A percentile compares a stretch with the other conserved stretches of the same genome.
Conservation (phyloP, 2,329 filamentous ascomycete species). For the Xylaria multiplex region DNA sequence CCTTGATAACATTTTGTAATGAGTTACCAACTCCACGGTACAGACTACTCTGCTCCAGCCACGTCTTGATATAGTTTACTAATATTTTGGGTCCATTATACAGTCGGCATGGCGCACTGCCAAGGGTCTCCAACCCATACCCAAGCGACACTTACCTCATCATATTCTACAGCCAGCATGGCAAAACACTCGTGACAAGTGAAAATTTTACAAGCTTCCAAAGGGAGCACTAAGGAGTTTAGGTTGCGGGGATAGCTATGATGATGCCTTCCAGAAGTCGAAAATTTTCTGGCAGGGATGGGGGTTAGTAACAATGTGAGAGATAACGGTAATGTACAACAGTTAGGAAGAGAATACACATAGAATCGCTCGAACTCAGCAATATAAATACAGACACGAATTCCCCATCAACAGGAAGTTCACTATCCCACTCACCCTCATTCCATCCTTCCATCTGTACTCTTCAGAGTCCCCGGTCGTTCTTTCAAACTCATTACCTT, state of each 20-base stretch:
- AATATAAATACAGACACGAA: constrained; percentile 28
- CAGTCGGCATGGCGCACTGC: not conserved
- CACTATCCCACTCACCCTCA: not conserved
- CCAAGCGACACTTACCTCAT: not conserved
- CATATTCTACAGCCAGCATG: constrained; percentile 3
- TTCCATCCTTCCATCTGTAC: not conserved
- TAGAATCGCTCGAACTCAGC: not conserved
- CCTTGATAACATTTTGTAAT: constrained; percentile 8
- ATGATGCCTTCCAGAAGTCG: not conserved
- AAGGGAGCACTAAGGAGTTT: not conserved
- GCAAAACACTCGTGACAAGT: not conserved
- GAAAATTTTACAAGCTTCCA: not conserved
- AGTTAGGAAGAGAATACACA: not conserved
- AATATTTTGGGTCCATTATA: not conserved
- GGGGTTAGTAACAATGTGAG: constrained; percentile 10
- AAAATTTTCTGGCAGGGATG: constrained; percentile 6
- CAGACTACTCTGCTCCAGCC: not conserved
- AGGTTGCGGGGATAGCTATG: not conserved
- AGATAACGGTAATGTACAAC: not conserved
- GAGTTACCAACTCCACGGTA: constrained; percentile 12
- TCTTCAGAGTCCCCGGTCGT: not conserved
- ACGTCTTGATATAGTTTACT: constrained; percentile 5
- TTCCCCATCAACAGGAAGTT: not conserved
- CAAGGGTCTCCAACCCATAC: not conserved
- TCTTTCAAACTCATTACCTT: not conserved